Evolutionary conservation across 169 alveolate genomes (phyloP).

Genomic region (Plasmodium cynomolgi): DNA sequence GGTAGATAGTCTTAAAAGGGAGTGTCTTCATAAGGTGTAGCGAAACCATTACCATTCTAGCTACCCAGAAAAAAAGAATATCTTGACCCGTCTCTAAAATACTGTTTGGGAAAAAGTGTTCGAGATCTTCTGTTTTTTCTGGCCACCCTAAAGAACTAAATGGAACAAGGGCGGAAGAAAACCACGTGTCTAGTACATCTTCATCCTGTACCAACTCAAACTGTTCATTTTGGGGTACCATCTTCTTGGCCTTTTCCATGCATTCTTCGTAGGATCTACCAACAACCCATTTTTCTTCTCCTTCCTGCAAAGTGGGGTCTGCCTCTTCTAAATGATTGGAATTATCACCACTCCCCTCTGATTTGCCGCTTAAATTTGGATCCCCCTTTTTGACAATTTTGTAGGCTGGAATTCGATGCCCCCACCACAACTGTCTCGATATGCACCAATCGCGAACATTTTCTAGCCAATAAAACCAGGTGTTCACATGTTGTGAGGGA

Average conservation of each 20-base stretch:
- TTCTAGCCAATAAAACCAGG: slow-evolving; percentile 98
- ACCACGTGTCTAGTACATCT: slow-evolving; percentile 99
- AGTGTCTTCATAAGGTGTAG: slow-evolving; percentile 94
- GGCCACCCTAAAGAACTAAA: slow-evolving; percentile 99
- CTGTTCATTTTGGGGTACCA: slow-evolving; percentile 83
- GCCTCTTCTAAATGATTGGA: background rate
- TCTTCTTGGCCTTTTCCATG: slow-evolving; percentile 88
- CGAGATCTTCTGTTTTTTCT: slow-evolving; percentile 91
- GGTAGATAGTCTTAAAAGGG: slow-evolving; percentile 97
- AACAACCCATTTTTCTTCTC: slow-evolving; percentile 93
- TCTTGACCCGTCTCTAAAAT: slow-evolving; percentile 99
- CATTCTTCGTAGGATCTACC: slow-evolving; percentile 93
- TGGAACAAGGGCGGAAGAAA: slow-evolving; percentile 98
- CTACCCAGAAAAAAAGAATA: slow-evolving; percentile 99
- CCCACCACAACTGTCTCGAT: slow-evolving; percentile 99
- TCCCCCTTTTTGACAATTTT: slow-evolving; percentile 81
- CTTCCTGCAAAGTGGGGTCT: background rate
- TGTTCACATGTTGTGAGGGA: slow-evolving; percentile 95
- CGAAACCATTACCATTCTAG: slow-evolving; percentile 99
- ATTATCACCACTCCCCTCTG: background rate
- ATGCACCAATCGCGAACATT: slow-evolving; percentile 99
- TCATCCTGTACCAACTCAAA: slow-evolving; percentile 95
- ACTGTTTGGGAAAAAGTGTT: slow-evolving; percentile 96
- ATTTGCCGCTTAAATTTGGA: slow-evolving; percentile 9
- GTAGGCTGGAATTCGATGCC: slow-evolving; percentile 99